Percentiles rank a stretch among this genome's conserved stretches.
These are phyloP conservation scores for Candida lessepsii DNA, from an alignment of 805 yeast genomes.

Conservation along the genomic window DNA sequence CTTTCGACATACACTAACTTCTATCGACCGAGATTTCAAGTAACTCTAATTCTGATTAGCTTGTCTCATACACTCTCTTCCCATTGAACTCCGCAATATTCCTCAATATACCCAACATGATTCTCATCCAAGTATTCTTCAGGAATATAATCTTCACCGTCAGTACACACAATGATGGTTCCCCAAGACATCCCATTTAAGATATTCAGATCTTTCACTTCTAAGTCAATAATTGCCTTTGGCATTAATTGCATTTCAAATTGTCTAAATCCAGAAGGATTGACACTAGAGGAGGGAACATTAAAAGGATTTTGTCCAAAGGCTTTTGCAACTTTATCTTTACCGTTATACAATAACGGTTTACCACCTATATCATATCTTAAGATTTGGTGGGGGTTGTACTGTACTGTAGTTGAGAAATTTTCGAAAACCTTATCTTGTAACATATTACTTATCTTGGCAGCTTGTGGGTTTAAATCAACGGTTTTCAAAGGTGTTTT, in stretches of 20 bases:
- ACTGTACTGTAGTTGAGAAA: conserved; percentile 71
- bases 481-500: background rate
- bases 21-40: too few relatives aligned
- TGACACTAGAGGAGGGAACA: conserved; percentile 60
- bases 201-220: conserved; percentile 33
- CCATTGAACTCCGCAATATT: conserved; percentile 87
- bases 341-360: conserved; percentile 72
- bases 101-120: conserved; percentile 78
- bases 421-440: conserved; percentile 79
- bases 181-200: conserved; percentile 97
- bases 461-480: conserved; percentile 22
- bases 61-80: conserved; percentile 48
- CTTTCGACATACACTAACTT: too few relatives aligned
- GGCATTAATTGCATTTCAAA: conserved; percentile 96
- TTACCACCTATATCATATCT: conserved; percentile 79
- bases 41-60: too few relatives aligned
- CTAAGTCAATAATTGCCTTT: conserved; percentile 80
- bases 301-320: conserved; percentile 9
- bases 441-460: conserved; percentile 37
- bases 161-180: conserved; percentile 80
- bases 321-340: conserved; percentile 49
- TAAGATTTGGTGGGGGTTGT: conserved; percentile 83
- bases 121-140: conserved; percentile 48
- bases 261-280: conserved; percentile 57
- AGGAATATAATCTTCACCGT: conserved; percentile 62